phyloP scores from a whole-genome alignment of 352 stramenopile genomes.

The Pythium aristosporum region DNA sequence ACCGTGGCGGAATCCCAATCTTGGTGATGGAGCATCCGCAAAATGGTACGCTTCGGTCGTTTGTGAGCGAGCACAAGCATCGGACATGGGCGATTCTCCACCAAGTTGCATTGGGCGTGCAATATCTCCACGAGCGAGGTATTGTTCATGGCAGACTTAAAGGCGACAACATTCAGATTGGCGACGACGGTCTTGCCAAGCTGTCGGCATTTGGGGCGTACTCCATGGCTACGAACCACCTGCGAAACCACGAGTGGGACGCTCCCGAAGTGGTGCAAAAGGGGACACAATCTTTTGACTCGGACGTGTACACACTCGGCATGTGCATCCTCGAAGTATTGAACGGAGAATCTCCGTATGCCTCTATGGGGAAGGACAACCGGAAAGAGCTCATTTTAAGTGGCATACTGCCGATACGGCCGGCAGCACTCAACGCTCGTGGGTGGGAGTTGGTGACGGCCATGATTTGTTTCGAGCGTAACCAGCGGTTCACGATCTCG shows the following conservation, averaged over 20 bases:
- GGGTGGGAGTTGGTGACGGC: constrained; percentile 13
- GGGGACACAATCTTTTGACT: background rate
- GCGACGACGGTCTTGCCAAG: constrained; percentile 24
- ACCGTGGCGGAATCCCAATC: constrained; percentile 7
- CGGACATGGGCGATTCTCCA: constrained; percentile 31
- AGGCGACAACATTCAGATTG: constrained; percentile 18
- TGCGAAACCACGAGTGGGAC: background rate
- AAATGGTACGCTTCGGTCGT: constrained; percentile 2
- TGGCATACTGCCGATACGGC: background rate
- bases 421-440: background rate
- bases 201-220: constrained; percentile 17
- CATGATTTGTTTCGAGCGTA: background rate
- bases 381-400: background rate
- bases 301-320: constrained; percentile 28
- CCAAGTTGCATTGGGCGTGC: constrained; percentile 45
- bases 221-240: background rate
- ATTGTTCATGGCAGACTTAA: constrained; percentile 26
- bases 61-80: constrained; percentile 19
- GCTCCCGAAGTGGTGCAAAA: constrained; percentile 21
- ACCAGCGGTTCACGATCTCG: constrained; percentile 5
- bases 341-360: constrained; percentile 16
- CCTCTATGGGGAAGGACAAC: background rate
- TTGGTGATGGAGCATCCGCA: constrained; percentile 13
- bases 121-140: constrained; percentile 63
- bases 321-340: constrained; percentile 33